Evolutionary conservation across 2,329 filamentous ascomycete species (phyloP).

Genomic region (Colletotrichum costaricense): DNA sequence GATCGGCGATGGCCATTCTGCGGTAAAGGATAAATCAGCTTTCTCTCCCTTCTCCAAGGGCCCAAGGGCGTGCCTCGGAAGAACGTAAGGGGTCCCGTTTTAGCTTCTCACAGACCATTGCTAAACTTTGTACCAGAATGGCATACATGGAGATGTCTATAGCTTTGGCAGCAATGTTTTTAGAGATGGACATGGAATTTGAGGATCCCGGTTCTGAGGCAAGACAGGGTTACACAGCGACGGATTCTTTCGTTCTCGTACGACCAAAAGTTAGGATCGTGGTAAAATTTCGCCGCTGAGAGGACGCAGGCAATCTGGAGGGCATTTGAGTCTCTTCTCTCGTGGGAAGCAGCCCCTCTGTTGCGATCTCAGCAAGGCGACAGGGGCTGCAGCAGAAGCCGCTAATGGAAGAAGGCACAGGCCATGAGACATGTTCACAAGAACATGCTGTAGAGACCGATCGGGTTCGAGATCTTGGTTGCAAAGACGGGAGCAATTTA

Average conservation of each 20-base stretch:
- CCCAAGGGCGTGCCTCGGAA: neutral
- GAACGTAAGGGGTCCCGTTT: neutral
- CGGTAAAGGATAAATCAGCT: neutral
- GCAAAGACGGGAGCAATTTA: neutral
- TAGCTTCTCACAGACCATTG: neutral
- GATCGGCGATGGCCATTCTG: neutral
- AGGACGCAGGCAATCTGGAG: neutral
- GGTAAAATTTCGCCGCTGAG: neutral
- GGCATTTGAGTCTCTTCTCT: neutral
- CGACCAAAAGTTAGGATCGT: neutral
- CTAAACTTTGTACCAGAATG: neutral
- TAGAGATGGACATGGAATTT: neutral
- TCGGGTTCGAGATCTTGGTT: neutral
- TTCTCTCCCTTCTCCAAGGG: neutral
- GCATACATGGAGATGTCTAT: neutral
- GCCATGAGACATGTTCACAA: neutral
- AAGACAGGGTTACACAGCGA: neutral
- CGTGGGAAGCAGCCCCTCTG: neutral
- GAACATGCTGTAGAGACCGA: neutral
- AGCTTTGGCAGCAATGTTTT: neutral
- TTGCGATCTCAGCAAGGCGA: neutral
- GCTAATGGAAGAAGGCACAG: neutral
- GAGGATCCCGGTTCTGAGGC: neutral
- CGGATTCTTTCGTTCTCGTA: neutral
- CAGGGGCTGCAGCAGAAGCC: too few relatives aligned